These are phyloP conservation scores for Apiotrichum mycotoxinovorans DNA, from an alignment of 1,284 basidiomycete genomes.

Conservation along the genomic window DNA sequence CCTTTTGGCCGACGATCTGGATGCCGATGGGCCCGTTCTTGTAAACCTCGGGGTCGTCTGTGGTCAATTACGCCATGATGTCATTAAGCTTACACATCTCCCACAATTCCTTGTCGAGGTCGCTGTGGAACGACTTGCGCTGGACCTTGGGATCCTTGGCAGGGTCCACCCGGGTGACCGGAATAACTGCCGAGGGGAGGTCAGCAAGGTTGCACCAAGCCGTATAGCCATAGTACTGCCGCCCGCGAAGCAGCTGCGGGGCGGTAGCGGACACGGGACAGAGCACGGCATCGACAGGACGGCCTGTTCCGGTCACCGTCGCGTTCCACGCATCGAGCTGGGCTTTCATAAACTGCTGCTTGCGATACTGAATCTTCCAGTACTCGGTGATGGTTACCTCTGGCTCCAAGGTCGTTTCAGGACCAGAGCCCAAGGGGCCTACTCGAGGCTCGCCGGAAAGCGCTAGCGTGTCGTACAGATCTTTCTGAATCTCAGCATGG, in stretches of 20 bases:
- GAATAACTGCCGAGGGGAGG: conserved; percentile 60
- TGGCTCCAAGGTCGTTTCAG: conserved; percentile 1
- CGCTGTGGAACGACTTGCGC: conserved; percentile 51
- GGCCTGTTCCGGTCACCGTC: conserved; percentile 10
- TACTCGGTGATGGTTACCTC: conserved; percentile 14
- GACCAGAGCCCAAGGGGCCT: conserved; percentile 17
- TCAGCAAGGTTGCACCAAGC: conserved; percentile 50
- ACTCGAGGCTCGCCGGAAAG: conserved; percentile 36
- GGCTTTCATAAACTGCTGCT: conserved; percentile 23
- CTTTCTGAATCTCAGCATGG: neutral
- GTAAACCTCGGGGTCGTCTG: conserved; percentile 59
- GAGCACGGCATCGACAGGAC: conserved; percentile 20
- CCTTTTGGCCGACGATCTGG: conserved; percentile 62
- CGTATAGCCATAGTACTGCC: conserved; percentile 39
- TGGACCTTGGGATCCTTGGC: conserved; percentile 50
- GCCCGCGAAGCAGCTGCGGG: conserved; percentile 56
- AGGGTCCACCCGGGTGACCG: conserved; percentile 58
- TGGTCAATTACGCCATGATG: neutral
- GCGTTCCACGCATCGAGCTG: conserved; percentile 12
- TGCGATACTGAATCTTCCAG: conserved; percentile 16
- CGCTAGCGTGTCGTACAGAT: conserved; percentile 15
- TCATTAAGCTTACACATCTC: conserved; percentile 55
- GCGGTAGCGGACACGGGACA: conserved; percentile 27
- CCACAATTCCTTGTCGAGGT: conserved; percentile 54
- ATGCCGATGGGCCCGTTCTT: conserved; percentile 60